These are phyloP conservation scores for Yamadazyma philogaea DNA, from an alignment of 805 yeast species.

Conservation along the genomic window DNA sequence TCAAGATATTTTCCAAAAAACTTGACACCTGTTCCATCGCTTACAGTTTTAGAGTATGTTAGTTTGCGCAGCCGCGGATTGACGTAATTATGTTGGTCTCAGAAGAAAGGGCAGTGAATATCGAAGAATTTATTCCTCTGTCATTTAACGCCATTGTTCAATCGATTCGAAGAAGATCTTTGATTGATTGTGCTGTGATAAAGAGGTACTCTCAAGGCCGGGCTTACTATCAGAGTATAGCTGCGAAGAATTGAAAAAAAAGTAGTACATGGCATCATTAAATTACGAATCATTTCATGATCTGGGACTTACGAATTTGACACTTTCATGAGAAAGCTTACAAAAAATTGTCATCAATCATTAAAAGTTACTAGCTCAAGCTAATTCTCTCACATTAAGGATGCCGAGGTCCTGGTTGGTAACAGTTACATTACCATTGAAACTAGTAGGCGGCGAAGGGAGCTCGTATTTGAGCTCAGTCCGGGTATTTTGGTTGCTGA, in stretches of 20 bases:
- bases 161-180: too few relatives aligned
- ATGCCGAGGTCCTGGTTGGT: slow-evolving; percentile 10
- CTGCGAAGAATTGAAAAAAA: too few relatives aligned
- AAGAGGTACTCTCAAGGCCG: too few relatives aligned
- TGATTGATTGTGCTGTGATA: too few relatives aligned
- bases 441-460: slow-evolving; percentile 37
- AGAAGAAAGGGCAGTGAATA: background rate
- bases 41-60: background rate
- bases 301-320: too few relatives aligned
- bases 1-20: slow-evolving; percentile 34
- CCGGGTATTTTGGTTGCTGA: slow-evolving; percentile 15
- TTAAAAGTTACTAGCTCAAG: slow-evolving; percentile 1
- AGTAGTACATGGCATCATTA: too few relatives aligned
- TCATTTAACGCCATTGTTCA: background rate
- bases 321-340: too few relatives aligned
- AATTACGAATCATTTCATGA: too few relatives aligned
- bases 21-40: slow-evolving; percentile 38
- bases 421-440: slow-evolving; percentile 19
- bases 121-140: background rate
- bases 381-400: background rate
- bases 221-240: too few relatives aligned
- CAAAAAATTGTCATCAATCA: slow-evolving; percentile 10
- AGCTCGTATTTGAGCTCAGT: slow-evolving; percentile 17
- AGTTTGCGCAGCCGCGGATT: background rate
- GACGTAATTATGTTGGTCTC: background rate